A percentile compares a stretch with the other conserved stretches of the same genome.
phyloP scores from a whole-genome alignment of 768 basidiomycete species.

The Cystobasidium ongulense region DNA sequence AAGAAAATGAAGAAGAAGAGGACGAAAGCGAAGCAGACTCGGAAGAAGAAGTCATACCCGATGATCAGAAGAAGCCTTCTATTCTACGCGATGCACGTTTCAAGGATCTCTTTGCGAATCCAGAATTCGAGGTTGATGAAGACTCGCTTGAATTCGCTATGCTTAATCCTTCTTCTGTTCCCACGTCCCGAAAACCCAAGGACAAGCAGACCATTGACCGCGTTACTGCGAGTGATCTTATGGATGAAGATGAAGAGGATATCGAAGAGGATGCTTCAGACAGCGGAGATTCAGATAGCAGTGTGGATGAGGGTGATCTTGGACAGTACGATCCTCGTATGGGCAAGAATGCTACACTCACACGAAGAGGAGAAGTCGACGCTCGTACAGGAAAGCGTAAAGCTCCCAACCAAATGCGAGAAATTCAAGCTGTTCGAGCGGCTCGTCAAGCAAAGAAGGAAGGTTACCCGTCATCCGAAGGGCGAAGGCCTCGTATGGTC shows the following conservation, averaged over 20 bases:
- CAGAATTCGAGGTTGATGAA: slow-evolving; percentile 87
- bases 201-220: slow-evolving; percentile 9
- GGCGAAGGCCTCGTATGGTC: slow-evolving; percentile 3
- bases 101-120: slow-evolving; percentile 78
- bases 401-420: slow-evolving; percentile 26
- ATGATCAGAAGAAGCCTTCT: slow-evolving; percentile 48
- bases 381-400: slow-evolving; percentile 15
- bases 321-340: slow-evolving; percentile 22
- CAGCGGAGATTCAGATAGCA: slow-evolving; percentile 28
- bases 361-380: slow-evolving; percentile 11
- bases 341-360: neutral
- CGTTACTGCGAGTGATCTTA: slow-evolving; percentile 11
- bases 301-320: slow-evolving; percentile 25
- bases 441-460: slow-evolving; percentile 2
- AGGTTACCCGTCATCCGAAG: neutral
- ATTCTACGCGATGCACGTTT: slow-evolving; percentile 82
- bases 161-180: slow-evolving; percentile 77
- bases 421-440: slow-evolving; percentile 9
- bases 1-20: slow-evolving; percentile 35
- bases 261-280: slow-evolving; percentile 14
- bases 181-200: slow-evolving; percentile 48
- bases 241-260: slow-evolving; percentile 14
- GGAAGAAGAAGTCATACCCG: slow-evolving; percentile 43
- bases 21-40: slow-evolving; percentile 54
- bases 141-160: slow-evolving; percentile 77